Conservation (phyloP, 2,329 filamentous ascomycete species). For the Raffaelea albimanens region DNA sequence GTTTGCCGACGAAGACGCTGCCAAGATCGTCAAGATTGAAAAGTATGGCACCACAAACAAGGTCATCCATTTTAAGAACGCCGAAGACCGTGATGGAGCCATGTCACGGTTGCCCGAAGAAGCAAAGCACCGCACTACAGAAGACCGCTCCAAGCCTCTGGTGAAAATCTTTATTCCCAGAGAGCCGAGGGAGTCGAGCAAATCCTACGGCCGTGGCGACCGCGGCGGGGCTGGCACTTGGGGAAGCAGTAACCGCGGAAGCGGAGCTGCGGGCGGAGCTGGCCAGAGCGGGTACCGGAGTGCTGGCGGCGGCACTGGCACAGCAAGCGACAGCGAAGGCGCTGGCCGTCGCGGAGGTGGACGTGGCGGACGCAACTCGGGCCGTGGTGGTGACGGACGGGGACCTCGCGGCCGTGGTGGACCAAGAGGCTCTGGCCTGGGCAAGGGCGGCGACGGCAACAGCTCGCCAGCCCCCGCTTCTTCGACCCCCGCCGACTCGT, state of each 20-base stretch:
- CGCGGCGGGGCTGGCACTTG: slow-evolving; percentile 56
- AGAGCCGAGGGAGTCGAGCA: slow-evolving; percentile 42
- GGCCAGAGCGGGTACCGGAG: slow-evolving; percentile 72
- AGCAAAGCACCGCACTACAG: slow-evolving; percentile 61
- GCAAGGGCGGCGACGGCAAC: slow-evolving; percentile 47
- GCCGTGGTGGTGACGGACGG: slow-evolving; percentile 47
- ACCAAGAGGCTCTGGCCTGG: slow-evolving; percentile 17
- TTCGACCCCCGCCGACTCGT: slow-evolving; percentile 34
- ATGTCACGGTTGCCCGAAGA: slow-evolving; percentile 67
- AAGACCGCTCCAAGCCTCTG: slow-evolving; percentile 68
- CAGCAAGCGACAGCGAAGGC: slow-evolving; percentile 59
- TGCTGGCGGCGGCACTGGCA: slow-evolving; percentile 69
- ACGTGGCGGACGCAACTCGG: slow-evolving; percentile 37
- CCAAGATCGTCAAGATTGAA: slow-evolving; percentile 70
- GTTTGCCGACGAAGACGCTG: slow-evolving; percentile 72
- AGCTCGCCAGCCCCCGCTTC: slow-evolving; percentile 43
- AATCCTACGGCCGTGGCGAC: slow-evolving; percentile 38
- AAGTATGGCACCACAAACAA: slow-evolving; percentile 73
- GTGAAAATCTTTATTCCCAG: slow-evolving; percentile 67
- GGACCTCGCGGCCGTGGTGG: slow-evolving; percentile 47
- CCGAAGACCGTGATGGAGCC: slow-evolving; percentile 72
- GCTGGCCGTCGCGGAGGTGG: slow-evolving; percentile 47
- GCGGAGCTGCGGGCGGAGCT: slow-evolving; percentile 35
- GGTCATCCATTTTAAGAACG: slow-evolving; percentile 74
- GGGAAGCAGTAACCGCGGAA: slow-evolving; percentile 57